Conservation (phyloP, 1,284 basidiomycete genomes). For the Afroboletus lepidellus region DNA sequence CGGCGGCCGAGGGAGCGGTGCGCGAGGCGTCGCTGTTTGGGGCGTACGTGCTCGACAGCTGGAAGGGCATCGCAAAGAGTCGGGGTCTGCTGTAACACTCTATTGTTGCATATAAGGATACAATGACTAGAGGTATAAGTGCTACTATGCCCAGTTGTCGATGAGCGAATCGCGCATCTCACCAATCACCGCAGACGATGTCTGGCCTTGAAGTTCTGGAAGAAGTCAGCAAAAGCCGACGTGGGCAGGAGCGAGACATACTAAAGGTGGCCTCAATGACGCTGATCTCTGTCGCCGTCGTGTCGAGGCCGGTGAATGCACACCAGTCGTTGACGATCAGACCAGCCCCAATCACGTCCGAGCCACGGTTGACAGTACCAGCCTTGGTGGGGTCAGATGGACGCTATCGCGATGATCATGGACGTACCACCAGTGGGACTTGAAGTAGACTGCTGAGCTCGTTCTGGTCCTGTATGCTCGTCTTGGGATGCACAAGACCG, state of each 20-base stretch:
- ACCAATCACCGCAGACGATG: conserved; percentile 82
- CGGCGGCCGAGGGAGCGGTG: conserved; percentile 42
- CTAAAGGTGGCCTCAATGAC: conserved; percentile 98
- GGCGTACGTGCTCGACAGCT: conserved; percentile 62
- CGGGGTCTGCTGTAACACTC: conserved; percentile 45
- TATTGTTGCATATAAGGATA: conserved; percentile 19
- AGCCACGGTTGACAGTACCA: conserved; percentile 97
- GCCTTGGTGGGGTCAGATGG: conserved; percentile 51
- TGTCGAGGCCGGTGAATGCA: conserved; percentile 95
- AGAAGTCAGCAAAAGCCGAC: neutral
- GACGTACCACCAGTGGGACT: conserved; percentile 87
- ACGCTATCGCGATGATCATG: neutral
- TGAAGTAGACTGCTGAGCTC: conserved; percentile 95
- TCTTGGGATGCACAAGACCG: conserved; percentile 96
- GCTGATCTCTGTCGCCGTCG: conserved; percentile 96
- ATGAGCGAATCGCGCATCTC: conserved; percentile 94
- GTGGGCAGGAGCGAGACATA: conserved; percentile 42
- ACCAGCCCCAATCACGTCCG: conserved; percentile 96
- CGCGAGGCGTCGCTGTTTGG: conserved; percentile 53
- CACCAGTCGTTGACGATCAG: conserved; percentile 99
- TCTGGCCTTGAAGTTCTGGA: conserved; percentile 86
- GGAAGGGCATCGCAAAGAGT: conserved; percentile 65
- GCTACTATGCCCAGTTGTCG: conserved; percentile 83
- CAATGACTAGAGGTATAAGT: too few relatives aligned
- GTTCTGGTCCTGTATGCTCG: conserved; percentile 95